Percentiles rank a stretch among this genome's conserved stretches.
These are phyloP conservation scores for Mallotus nudiflorus DNA, from an alignment of 345 rosid genomes.

Conservation along the genomic window DNA sequence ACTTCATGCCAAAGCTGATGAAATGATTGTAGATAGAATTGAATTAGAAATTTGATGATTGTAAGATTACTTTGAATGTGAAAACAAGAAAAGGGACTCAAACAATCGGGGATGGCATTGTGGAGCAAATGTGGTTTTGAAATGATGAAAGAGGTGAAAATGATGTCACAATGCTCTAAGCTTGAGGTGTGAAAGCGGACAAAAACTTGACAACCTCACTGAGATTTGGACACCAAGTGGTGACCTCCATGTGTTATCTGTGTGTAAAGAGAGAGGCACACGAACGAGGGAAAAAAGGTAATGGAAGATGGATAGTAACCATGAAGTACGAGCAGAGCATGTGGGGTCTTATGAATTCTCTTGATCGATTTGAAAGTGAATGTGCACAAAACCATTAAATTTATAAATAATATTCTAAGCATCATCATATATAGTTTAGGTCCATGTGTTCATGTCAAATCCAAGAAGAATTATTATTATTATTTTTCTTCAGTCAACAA, in stretches of 20 bases:
- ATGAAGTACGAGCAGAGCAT: background rate
- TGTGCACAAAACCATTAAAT: too few relatives aligned
- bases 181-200: conserved; percentile 26
- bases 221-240: conserved; percentile 15
- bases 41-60: too few relatives aligned
- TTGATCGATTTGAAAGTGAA: background rate
- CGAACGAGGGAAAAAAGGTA: background rate
- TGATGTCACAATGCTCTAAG: conserved; percentile 41
- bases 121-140: background rate
- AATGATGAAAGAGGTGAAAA: background rate
- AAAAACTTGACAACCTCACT: conserved; percentile 19
- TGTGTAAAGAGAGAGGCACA: background rate
- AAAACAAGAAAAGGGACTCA: too few relatives aligned
- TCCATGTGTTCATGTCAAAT: conserved; percentile 1
- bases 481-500: background rate
- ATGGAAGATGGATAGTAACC: background rate
- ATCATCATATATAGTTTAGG: background rate
- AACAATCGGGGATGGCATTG: too few relatives aligned
- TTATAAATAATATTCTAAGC: too few relatives aligned
- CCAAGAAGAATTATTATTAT: background rate
- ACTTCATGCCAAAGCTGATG: too few relatives aligned
- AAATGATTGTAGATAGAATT: too few relatives aligned
- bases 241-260: conserved; percentile 15
- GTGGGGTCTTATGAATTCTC: conserved; percentile 26
- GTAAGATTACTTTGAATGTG: too few relatives aligned